Conservation (phyloP, 257 asterid genomes). For the Prunella vulgaris region DNA sequence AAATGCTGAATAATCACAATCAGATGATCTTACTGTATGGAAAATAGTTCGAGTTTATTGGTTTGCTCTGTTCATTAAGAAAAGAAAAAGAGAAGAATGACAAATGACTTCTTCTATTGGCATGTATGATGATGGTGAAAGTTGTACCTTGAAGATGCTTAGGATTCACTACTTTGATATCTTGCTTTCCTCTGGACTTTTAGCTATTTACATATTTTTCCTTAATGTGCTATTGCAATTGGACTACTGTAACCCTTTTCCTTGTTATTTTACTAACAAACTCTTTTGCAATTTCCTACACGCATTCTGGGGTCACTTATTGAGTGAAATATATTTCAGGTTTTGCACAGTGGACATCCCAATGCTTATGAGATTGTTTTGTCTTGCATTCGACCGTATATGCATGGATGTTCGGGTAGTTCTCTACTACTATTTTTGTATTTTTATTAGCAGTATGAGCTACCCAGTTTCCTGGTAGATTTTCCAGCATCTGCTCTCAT, state of each 20-base stretch:
- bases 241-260: background rate
- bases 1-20: background rate
- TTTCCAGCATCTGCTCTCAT: background rate
- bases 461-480: background rate
- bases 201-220: background rate
- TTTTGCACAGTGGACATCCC: conserved; percentile 63
- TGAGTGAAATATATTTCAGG: conserved; percentile 33
- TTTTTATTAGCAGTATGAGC: conserved; percentile 9
- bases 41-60: background rate
- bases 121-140: background rate
- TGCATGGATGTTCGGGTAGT: conserved; percentile 75
- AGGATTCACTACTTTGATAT: background rate
- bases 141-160: conserved; percentile 6
- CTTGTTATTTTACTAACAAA: background rate
- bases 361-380: conserved; percentile 62
- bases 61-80: background rate
- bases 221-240: background rate
- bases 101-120: conserved; percentile 6
- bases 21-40: background rate
- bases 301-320: conserved; percentile 14
- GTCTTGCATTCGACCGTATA: conserved; percentile 66
- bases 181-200: background rate
- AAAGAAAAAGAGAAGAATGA: background rate
- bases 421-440: conserved; percentile 7
- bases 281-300: background rate